Evolutionary conservation across 2,329 filamentous ascomycete genomes (phyloP), one percentile per base, ranked within the genome.

Genomic region (Colletotrichum incanum): DNA sequence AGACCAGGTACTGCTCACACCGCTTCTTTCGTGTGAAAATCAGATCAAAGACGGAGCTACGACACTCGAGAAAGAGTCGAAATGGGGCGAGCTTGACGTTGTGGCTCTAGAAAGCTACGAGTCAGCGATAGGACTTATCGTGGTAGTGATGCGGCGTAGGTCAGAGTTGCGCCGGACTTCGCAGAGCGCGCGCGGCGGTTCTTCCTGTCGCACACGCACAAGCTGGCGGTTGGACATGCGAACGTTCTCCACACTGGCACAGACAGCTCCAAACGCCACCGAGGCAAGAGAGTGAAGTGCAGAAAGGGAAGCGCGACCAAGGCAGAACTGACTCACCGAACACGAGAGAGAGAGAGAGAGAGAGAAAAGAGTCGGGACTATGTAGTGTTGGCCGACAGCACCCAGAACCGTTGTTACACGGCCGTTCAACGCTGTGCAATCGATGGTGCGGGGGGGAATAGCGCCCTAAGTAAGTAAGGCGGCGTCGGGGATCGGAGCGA

Each of bases 281-380:
- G 37, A 69, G 65, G 54, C 50, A 72, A 56, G 45, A 31, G 39
- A 64, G 52, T 45, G 60, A n/a, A 49, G 49, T 50, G 26, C 28
- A 54, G 39, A 64, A 26, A 20, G 65, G 28, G 39, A 50, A 52
- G 34, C 28, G 52, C 65, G 55, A 43, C 43, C 37, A 18, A 69
- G 34, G 59, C 59, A 69, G 54, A 61, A 55, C 31, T 64, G 59
- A 65, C 69, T 72, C 47, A 72, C 68, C 58, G 28, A 68, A 47
- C n/a, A 7, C 11, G 18, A n/a, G 18, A 37, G 31, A 37, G 20
- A 23, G 6, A 3, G 34, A 2, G 31, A 1, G 20, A 6, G n/a
- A 41, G 34, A 26, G 7, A 41, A 52, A 47, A 49, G 50, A 41
- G 58, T 41, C 39, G 37, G 23, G 43, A 37, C 43, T 50, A 62